Evolutionary conservation across 371 early-diverging fungal genomes (phyloP).

Genomic region (Mortierella sp.): DNA sequence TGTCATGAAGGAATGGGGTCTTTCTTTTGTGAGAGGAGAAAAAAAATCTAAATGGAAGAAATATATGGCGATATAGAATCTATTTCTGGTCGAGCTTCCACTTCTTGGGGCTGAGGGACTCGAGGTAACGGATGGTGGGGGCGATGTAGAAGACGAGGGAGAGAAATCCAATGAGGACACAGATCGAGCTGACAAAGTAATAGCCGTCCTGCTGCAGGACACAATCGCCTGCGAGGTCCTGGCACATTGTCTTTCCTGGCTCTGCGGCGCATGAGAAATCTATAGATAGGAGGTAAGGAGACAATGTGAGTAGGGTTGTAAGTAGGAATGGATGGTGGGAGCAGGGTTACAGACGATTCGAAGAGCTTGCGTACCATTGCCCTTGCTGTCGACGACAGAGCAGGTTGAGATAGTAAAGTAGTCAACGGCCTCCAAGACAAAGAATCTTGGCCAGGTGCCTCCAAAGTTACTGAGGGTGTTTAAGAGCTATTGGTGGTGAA

Average conservation of each 20-base stretch:
- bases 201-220: constrained; percentile 85
- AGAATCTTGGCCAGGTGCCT: constrained; percentile 97
- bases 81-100: constrained; percentile 40
- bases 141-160: constrained; percentile 74
- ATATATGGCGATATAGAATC: background rate
- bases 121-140: constrained; percentile 78
- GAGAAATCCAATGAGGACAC: constrained; percentile 74
- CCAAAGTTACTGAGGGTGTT: constrained; percentile 98
- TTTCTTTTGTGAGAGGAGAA: background rate
- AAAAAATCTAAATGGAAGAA: background rate
- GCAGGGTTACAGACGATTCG: background rate
- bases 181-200: constrained; percentile 81
- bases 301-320: background rate
- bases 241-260: constrained; percentile 72
- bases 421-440: constrained; percentile 96
- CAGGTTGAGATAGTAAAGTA: constrained; percentile 85
- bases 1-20: background rate
- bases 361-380: constrained; percentile 56
- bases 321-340: background rate
- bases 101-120: constrained; percentile 56
- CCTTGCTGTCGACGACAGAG: constrained; percentile 59
- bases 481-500: constrained; percentile 68
- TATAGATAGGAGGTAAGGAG: constrained; percentile 20
- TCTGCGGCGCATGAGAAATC: constrained; percentile 73
- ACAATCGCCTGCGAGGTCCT: constrained; percentile 79